phyloP scores from a whole-genome alignment of 2,329 filamentous ascomycete species.

The Fusarium kyushuense region DNA sequence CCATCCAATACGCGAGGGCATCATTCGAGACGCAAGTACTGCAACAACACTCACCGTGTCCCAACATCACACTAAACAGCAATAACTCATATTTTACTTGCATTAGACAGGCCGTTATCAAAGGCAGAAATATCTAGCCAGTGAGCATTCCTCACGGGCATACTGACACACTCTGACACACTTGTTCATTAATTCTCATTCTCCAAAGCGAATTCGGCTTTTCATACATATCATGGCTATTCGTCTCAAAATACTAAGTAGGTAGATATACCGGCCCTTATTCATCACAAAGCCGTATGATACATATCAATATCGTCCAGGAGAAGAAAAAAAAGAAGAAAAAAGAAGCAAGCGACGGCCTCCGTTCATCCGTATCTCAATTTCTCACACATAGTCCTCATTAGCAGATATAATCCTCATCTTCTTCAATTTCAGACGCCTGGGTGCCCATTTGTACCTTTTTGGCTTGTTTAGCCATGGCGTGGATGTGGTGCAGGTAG shows the following conservation, averaged over 20 bases:
- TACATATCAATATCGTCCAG: neutral
- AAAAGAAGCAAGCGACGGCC: neutral
- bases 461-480: conserved; percentile 13
- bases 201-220: neutral
- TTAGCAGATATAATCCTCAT: neutral
- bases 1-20: neutral
- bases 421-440: neutral
- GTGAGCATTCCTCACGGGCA: neutral
- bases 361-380: neutral
- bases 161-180: neutral
- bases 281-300: neutral
- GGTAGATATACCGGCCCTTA: neutral
- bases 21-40: neutral
- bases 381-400: neutral
- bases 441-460: conserved; percentile 12
- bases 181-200: neutral
- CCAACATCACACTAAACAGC: neutral
- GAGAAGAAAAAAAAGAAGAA: neutral
- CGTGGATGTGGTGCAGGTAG: conserved; percentile 9
- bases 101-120: neutral
- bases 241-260: neutral
- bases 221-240: neutral
- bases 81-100: neutral
- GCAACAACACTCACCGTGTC: neutral
- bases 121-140: neutral